Evolutionary conservation across 208 protist species (phyloP), one percentile per base, ranked within the genome.

Genomic region (Trypanosoma brucei): DNA sequence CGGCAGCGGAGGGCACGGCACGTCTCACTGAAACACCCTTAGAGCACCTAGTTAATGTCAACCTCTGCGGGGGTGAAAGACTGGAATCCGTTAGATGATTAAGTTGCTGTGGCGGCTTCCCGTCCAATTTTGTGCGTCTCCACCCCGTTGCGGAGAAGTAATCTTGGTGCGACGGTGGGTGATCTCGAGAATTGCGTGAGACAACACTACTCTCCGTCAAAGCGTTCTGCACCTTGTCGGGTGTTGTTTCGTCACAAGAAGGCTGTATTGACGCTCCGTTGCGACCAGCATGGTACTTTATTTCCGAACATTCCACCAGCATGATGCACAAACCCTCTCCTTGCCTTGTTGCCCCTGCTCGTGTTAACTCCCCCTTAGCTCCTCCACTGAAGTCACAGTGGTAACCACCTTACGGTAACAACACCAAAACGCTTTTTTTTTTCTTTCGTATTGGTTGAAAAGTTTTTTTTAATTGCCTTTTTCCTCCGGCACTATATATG

Each of bases 391-490:
- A 46, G 11, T 14, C 6, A 11, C 42, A 46, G 42, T 11, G 11
- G 8, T 46, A 11, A 11, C 8, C 42, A 11, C 42, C 11, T 14
- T 46, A 11, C 42, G 42, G 42, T 46, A 46, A 14, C 42, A 11
- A 46, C 11, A 11, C 11, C 44, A 31, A 64, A 3, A n/a, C 9
- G 9, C 22, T 70, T 42, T 48, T 65, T 33, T 70, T 37, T 35
- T 53, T 65, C 62, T 55, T 46, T 46, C 42, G 42, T 46, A 11
- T 46, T 14, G 6, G 11, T 46, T 6, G 42, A 46, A 46, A 46
- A 6, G 42, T 22, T 22, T 22, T 22, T 22, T 22, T 22, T 22
- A 22, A 22, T 22, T 22, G 22, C 22, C 22, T 22, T 22, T 22
- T 22, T 22, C 22, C 22, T 22, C 22, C 22, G 0, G 22, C 22